Conservation (phyloP, 176 grass and related monocot species). For the Rhynchospora tenuis region DNA sequence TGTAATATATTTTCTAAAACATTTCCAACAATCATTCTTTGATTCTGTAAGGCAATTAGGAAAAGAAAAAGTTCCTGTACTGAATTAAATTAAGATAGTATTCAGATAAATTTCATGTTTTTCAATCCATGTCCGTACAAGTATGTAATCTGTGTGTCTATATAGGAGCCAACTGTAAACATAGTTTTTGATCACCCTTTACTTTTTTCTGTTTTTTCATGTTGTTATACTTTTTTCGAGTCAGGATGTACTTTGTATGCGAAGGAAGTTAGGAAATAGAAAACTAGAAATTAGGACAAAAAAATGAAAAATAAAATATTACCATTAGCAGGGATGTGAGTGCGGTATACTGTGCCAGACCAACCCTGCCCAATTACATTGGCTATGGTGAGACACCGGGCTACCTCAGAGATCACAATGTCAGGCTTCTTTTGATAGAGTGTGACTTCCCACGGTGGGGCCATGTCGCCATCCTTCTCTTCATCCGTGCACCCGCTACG, state of each 20-base stretch:
- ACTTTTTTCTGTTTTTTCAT: not conserved
- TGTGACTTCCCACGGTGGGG: constrained; percentile 88
- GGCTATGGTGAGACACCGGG: constrained; percentile 46
- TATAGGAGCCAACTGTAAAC: not conserved
- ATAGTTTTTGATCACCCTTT: not conserved
- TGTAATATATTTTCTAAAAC: not conserved
- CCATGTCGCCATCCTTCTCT: constrained; percentile 70
- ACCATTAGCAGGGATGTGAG: constrained; percentile 42
- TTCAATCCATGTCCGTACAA: not conserved
- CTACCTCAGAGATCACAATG: constrained; percentile 71
- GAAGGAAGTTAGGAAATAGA: not conserved
- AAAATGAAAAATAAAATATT: not conserved
- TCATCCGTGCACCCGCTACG: constrained; percentile 17
- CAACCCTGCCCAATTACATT: constrained; percentile 75
- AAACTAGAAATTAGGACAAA: not conserved
- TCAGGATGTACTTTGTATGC: not conserved
- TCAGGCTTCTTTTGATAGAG: constrained; percentile 86
- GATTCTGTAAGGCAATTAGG: not conserved
- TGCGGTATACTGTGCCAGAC: constrained; percentile 73
- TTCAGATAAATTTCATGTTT: not conserved
- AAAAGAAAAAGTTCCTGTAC: not conserved
- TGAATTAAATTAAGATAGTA: not conserved
- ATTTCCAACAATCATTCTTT: not conserved
- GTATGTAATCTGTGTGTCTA: not conserved
- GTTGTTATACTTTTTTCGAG: not conserved